Percentiles rank a stretch among this genome's conserved stretches.
These are phyloP conservation scores for Ananas comosus DNA, from an alignment of 176 grass and related monocot species.

Conservation along the genomic window DNA sequence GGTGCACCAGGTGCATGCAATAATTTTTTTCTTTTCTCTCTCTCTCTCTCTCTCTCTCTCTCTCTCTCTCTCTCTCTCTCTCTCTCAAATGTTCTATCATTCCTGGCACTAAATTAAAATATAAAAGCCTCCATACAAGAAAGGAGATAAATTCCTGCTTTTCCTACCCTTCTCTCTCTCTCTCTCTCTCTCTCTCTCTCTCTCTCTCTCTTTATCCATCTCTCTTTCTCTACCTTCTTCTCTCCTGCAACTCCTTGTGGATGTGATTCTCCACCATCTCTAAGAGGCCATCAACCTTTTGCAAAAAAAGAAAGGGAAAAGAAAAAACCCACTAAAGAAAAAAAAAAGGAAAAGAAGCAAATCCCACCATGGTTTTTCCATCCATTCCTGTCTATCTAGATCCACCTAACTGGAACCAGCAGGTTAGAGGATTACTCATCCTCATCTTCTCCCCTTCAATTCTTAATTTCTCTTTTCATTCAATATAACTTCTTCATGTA, in stretches of 20 bases:
- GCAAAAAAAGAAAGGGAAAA: conserved; percentile 34
- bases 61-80: background rate
- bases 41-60: background rate
- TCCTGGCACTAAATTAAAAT: conserved; percentile 16
- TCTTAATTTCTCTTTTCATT: conserved; percentile 13
- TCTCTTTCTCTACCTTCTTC: conserved; percentile 13
- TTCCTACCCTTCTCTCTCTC: conserved; percentile 44
- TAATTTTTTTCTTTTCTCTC: background rate
- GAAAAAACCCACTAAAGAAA: conserved; percentile 34
- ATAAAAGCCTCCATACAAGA: conserved; percentile 26
- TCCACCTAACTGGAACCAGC: conserved; percentile 93
- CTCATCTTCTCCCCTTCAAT: background rate
- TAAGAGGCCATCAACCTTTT: conserved; percentile 44
- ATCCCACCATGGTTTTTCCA: conserved; percentile 79
- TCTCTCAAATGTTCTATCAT: background rate
- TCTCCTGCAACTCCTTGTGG: conserved; percentile 37
- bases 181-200: conserved; percentile 22
- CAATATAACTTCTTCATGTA: conserved; percentile 24
- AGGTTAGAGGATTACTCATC: conserved; percentile 28
- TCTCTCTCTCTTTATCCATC: conserved; percentile 25
- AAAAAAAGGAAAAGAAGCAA: conserved; percentile 19
- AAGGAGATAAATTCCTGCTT: conserved; percentile 45
- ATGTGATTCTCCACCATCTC: conserved; percentile 84
- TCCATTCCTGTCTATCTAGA: conserved; percentile 81
- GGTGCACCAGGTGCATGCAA: background rate